A percentile compares a stretch with the other conserved stretches of the same genome.
Evolutionary conservation across 805 yeast species (phyloP).

Genomic region (Blastobotrys peoriensis): DNA sequence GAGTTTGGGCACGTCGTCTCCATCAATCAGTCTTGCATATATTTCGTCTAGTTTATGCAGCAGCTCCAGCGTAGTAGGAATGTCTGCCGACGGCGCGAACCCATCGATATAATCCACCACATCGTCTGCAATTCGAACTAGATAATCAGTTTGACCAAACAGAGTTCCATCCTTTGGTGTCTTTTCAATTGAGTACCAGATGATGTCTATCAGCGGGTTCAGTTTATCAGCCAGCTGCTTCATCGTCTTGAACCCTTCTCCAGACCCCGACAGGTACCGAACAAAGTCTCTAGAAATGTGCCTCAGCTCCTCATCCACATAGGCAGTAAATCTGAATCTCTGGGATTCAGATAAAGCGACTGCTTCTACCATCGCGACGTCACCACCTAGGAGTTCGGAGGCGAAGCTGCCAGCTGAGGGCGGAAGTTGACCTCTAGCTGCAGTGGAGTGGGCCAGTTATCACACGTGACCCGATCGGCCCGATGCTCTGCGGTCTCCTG

Average conservation of each 20-base stretch:
- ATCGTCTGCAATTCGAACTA: conserved; percentile 61
- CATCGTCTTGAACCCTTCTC: conserved; percentile 15
- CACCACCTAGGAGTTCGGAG: conserved; percentile 5
- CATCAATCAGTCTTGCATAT: neutral
- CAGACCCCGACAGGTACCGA: conserved; percentile 14
- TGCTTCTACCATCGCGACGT: neutral
- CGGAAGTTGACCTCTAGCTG: too few relatives aligned
- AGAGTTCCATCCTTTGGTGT: conserved; percentile 19
- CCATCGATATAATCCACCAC: conserved; percentile 53
- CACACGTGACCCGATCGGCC: too few relatives aligned
- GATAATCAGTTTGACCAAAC: conserved; percentile 58
- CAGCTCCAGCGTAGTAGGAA: neutral
- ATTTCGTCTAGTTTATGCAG: conserved; percentile 3
- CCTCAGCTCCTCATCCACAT: conserved; percentile 21
- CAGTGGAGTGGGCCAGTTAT: too few relatives aligned
- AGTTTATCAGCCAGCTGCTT: conserved; percentile 35
- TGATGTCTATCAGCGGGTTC: conserved; percentile 43
- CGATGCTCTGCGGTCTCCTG: too few relatives aligned
- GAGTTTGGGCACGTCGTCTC: neutral
- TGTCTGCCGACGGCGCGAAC: conserved; percentile 10
- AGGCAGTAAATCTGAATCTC: conserved; percentile 16
- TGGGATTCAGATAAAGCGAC: conserved; percentile 15
- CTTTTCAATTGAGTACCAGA: conserved; percentile 55
- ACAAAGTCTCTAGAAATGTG: conserved; percentile 21
- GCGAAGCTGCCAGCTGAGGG: too few relatives aligned